phyloP scores from a whole-genome alignment of 768 basidiomycete genomes.

The Serendipita sp. region DNA sequence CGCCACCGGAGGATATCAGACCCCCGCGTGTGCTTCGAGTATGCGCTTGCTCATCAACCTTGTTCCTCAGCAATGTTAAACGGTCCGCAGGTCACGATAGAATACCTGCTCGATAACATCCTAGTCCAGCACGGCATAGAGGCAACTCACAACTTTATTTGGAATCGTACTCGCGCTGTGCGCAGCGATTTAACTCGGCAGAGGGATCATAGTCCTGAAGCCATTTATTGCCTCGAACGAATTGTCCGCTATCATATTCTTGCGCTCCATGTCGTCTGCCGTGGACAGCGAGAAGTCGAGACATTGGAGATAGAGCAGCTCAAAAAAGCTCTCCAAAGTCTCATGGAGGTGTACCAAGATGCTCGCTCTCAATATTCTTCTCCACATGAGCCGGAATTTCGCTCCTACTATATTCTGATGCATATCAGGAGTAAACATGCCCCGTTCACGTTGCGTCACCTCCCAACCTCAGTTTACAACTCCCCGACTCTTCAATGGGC shows the following conservation, averaged over 20 bases:
- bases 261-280: constrained; percentile 38
- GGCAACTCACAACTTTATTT: constrained; percentile 65
- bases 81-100: constrained; percentile 50
- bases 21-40: constrained; percentile 75
- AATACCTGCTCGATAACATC: constrained; percentile 83
- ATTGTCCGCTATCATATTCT: constrained; percentile 91
- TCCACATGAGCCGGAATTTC: constrained; percentile 86
- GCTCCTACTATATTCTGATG: constrained; percentile 83
- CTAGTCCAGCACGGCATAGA: constrained; percentile 54
- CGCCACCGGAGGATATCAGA: constrained; percentile 75
- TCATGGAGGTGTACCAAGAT: constrained; percentile 90
- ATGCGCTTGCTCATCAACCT: constrained; percentile 8
- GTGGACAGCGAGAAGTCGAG: constrained; percentile 21
- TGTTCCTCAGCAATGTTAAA: not conserved
- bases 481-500: constrained; percentile 72
- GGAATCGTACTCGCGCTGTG: constrained; percentile 81
- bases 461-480: constrained; percentile 47
- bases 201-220: constrained; percentile 54
- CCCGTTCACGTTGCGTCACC: constrained; percentile 40
- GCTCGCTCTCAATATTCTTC: constrained; percentile 49
- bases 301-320: constrained; percentile 75
- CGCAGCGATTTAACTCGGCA: constrained; percentile 93
- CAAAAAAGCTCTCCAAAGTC: constrained; percentile 81
- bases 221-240: constrained; percentile 84
- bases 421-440: constrained; percentile 78